Conservation (phyloP, 345 rosid genomes). For the Gossypium thurberi region DNA sequence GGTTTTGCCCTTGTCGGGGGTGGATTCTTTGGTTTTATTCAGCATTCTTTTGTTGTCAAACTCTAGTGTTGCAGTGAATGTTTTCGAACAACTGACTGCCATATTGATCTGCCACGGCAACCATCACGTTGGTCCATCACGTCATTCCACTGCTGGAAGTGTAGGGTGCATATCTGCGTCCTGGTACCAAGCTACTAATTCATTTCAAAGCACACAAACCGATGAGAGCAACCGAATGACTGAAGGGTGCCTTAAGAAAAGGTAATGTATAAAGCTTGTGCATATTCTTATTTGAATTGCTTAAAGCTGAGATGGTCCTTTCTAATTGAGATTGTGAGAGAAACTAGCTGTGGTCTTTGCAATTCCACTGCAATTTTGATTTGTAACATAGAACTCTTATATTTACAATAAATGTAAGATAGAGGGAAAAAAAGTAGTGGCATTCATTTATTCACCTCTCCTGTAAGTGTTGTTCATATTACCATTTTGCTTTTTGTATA, state of each 20-base stretch:
- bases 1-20: slow-evolving; percentile 4
- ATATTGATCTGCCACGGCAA: not conserved
- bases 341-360: slow-evolving; percentile 21
- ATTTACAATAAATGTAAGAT: slow-evolving; percentile 22
- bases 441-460: slow-evolving; percentile 32
- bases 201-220: slow-evolving; percentile 15
- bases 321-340: slow-evolving; percentile 27
- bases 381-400: slow-evolving; percentile 41
- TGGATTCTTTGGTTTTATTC: slow-evolving; percentile 7
- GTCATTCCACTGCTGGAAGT: not conserved
- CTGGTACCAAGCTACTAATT: slow-evolving; percentile 15
- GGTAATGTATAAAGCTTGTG: slow-evolving; percentile 19
- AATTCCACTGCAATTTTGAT: slow-evolving; percentile 45
- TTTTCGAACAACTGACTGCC: slow-evolving; percentile 3
- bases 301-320: slow-evolving; percentile 21
- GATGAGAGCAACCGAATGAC: not conserved
- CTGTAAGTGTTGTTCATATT: slow-evolving; percentile 10
- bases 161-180: slow-evolving; percentile 1
- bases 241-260: slow-evolving; percentile 9
- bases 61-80: slow-evolving; percentile 7
- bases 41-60: slow-evolving; percentile 13
- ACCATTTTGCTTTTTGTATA: not conserved
- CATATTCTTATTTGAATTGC: slow-evolving; percentile 15
- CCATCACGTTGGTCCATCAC: not conserved
- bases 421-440: slow-evolving; percentile 20